Conservation (phyloP, 2,329 filamentous ascomycete species). For the Phaeoacremonium minimum region DNA sequence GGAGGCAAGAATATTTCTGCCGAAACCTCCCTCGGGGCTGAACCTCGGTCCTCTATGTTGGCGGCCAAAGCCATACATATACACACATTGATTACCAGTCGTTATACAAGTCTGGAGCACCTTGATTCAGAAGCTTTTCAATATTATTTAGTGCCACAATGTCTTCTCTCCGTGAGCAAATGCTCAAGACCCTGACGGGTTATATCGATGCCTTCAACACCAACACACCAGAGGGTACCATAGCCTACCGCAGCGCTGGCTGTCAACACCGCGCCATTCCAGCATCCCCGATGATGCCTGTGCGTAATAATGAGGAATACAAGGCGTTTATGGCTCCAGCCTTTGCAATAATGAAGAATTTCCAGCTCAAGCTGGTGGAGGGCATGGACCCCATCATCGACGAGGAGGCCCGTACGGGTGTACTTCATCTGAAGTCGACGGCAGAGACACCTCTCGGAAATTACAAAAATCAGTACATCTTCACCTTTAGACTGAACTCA, state of each 20-base stretch:
- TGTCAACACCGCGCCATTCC: background rate
- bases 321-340: background rate
- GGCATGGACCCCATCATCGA: constrained; percentile 9
- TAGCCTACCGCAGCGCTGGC: background rate
- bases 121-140: no score
- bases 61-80: no score
- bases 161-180: background rate
- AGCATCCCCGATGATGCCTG: background rate
- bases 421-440: constrained; percentile 13
- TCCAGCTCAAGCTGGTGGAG: background rate
- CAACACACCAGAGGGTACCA: background rate
- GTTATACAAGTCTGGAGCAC: no score
- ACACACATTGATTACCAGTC: no score
- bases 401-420: constrained; percentile 11
- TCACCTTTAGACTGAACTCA: constrained; percentile 12
- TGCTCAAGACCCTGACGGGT: background rate
- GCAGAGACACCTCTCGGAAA: constrained; percentile 10
- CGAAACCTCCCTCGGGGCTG: no score
- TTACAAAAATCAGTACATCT: constrained; percentile 16
- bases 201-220: background rate
- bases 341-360: background rate
- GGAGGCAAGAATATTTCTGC: no score
- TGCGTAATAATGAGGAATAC: background rate
- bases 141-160: no score
- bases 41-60: no score